Evolutionary conservation across 2,329 filamentous ascomycete genomes (phyloP).

Genomic region (Zymoseptoria crescenta): DNA sequence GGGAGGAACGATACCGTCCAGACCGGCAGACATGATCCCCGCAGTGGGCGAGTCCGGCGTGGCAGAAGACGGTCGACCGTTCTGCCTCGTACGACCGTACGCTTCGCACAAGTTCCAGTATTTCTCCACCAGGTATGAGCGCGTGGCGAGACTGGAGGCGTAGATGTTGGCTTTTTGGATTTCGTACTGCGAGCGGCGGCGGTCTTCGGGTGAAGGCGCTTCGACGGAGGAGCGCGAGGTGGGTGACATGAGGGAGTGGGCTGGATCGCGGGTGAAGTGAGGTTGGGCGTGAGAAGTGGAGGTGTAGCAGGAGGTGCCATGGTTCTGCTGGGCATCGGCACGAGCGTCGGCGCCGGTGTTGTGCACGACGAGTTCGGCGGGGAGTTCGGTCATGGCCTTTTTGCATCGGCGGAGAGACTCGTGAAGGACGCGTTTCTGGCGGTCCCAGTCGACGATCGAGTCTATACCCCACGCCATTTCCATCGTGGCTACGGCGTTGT

Average conservation of each 20-base stretch:
- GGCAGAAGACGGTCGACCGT: slow-evolving; percentile 36
- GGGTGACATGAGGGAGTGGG: slow-evolving; percentile 27
- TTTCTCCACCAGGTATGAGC: slow-evolving; percentile 78
- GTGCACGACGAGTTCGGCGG: slow-evolving; percentile 58
- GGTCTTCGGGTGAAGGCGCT: slow-evolving; percentile 30
- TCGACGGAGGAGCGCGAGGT: slow-evolving; percentile 22
- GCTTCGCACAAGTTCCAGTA: slow-evolving; percentile 71
- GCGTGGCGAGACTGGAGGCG: slow-evolving; percentile 68
- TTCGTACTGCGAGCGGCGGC: slow-evolving; percentile 61
- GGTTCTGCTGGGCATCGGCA: slow-evolving; percentile 7
- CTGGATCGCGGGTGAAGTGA: slow-evolving; percentile 19
- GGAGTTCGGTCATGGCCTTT: slow-evolving; percentile 57
- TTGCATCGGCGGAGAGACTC: slow-evolving; percentile 66
- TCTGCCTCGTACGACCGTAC: slow-evolving; percentile 33
- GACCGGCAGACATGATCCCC: slow-evolving; percentile 31
- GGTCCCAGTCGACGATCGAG: slow-evolving; percentile 64
- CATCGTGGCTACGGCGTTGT: slow-evolving; percentile 69
- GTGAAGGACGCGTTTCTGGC: slow-evolving; percentile 66
- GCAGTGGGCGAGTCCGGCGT: slow-evolving; percentile 28
- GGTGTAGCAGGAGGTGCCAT: slow-evolving; percentile 18
- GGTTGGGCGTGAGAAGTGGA: slow-evolving; percentile 17
- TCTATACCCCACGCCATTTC: slow-evolving; percentile 77
- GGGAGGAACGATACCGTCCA: slow-evolving; percentile 28
- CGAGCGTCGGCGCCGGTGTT: slow-evolving; percentile 30
- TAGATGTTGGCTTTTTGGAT: slow-evolving; percentile 91